Conservation (phyloP, 2,329 filamentous ascomycete species). For the Cordyceps javanica region DNA sequence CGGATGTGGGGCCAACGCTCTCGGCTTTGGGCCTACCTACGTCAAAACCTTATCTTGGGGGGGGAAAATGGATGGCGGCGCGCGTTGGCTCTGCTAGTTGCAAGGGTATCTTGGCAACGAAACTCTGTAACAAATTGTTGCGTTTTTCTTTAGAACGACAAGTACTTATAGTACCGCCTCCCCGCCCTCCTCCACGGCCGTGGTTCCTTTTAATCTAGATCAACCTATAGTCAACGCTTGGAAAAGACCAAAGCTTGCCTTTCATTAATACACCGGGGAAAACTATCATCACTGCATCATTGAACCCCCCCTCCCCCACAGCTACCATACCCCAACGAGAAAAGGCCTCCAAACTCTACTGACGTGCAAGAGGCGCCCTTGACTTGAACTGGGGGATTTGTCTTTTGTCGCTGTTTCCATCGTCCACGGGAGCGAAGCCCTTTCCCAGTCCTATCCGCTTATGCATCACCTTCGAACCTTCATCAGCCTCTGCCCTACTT, state of each 20-base stretch:
- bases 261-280: neutral
- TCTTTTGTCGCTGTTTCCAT: no score
- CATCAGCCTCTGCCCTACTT: constrained; percentile 13
- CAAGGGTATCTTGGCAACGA: neutral
- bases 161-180: constrained; percentile 3
- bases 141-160: neutral
- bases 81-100: no score
- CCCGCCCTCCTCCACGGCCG: neutral
- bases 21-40: neutral
- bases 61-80: no score
- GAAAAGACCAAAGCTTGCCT: neutral
- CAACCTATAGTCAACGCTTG: neutral
- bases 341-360: neutral
- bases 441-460: constrained; percentile 12
- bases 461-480: constrained; percentile 17
- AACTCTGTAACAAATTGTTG: neutral
- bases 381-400: no score
- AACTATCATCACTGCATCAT: no score
- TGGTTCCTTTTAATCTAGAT: neutral
- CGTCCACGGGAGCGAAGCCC: no score
- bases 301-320: no score
- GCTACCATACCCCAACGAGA: no score
- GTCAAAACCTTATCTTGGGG: constrained; percentile 4
- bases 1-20: neutral
- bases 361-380: neutral